Conservation (phyloP, 441 rosid species). For the Corymbia calophylla region DNA sequence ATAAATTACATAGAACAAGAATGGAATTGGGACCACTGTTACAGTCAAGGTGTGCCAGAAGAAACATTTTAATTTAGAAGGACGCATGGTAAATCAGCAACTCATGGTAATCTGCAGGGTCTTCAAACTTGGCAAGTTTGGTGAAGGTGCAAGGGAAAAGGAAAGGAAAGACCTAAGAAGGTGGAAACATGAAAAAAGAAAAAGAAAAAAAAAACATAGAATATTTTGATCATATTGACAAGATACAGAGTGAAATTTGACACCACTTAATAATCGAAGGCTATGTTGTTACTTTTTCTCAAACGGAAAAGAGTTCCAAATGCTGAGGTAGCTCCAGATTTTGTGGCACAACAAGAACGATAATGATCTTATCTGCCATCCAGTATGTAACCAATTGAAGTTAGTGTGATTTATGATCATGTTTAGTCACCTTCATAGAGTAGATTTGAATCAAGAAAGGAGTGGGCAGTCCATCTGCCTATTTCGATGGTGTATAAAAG, state of each 20-base stretch:
- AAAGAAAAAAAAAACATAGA: not conserved
- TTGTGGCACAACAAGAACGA: not conserved
- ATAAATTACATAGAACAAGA: not conserved
- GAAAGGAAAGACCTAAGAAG: not conserved
- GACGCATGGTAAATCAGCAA: not conserved
- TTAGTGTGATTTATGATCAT: not conserved
- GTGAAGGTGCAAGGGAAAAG: not conserved
- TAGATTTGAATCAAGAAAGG: not conserved
- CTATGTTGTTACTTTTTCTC: not conserved
- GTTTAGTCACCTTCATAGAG: not conserved
- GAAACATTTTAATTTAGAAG: not conserved
- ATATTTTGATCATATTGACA: not conserved
- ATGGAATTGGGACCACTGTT: not conserved
- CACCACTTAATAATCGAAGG: not conserved
- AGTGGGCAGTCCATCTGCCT: not conserved
- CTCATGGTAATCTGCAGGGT: not conserved
- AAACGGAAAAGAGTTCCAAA: not conserved
- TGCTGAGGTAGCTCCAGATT: not conserved
- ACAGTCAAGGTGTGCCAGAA: not conserved
- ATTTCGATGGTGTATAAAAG: not conserved
- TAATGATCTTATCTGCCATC: not conserved
- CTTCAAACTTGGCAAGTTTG: not conserved
- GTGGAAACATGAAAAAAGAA: not conserved
- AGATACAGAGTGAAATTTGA: not conserved
- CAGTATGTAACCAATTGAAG: not conserved